These are phyloP conservation scores for Colletotrichum sp. DNA, from an alignment of 2,329 filamentous ascomycete genomes.

Conservation along the genomic window DNA sequence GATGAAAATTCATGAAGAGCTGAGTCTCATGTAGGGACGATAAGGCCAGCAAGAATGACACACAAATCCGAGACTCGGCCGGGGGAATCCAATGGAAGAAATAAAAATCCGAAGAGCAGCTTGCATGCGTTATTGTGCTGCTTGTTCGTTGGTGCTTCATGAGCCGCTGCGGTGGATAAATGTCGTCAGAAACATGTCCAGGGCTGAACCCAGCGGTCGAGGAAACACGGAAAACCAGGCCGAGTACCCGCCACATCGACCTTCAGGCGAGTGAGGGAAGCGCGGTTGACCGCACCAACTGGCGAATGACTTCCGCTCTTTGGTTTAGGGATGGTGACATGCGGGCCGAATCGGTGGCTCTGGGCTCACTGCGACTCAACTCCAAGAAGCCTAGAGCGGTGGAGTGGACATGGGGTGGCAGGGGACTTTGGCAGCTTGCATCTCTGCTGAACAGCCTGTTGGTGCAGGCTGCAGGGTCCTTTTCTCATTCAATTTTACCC, in stretches of 20 bases:
- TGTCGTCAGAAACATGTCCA: background rate
- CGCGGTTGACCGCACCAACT: background rate
- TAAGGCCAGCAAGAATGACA: background rate
- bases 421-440: background rate
- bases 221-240: background rate
- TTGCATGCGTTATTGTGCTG: background rate
- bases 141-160: background rate
- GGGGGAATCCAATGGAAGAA: background rate
- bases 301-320: background rate
- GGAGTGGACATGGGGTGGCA: background rate
- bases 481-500: background rate
- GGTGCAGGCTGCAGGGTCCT: background rate
- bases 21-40: background rate
- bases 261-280: background rate
- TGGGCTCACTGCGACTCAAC: background rate
- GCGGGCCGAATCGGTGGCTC: constrained; percentile 17
- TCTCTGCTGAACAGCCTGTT: background rate
- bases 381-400: constrained; percentile 3
- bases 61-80: background rate
- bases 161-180: background rate
- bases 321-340: background rate
- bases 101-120: background rate
- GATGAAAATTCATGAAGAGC: background rate
- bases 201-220: background rate
- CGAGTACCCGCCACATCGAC: background rate